Evolutionary conservation across 2,329 filamentous ascomycete genomes (phyloP), one percentile per base, ranked within the genome.

Genomic region (Neopestalotiopsis sp.): DNA sequence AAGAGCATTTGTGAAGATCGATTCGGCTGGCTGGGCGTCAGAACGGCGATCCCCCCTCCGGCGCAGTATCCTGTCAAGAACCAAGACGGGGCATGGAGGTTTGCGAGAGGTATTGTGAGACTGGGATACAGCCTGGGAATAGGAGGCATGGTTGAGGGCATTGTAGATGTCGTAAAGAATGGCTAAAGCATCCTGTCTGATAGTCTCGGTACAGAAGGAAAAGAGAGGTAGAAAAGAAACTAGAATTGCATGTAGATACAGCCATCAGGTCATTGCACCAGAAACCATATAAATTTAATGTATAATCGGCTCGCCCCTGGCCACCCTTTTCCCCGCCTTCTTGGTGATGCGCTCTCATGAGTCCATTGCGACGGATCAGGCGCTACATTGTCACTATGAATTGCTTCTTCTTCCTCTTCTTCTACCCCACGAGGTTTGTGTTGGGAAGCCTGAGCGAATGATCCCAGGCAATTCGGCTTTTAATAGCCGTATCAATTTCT

Each of bases 1-100:
- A 99, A 99, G 84, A 90, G 92, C 68, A 84, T 99, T 40, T 97
- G 94, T 76, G 86, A 90, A 71, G 96, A 99, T 83, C 85, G 91
- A 45, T 85, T 86, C 69, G 85, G 83, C 17, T 87, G 86, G 83
- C 73, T 90, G 24, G 89, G 90, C 2, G 77, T 92, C 69, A 78
- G 91, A 71, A 99, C 96, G 6, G 84, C 86, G 4, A 98, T 99
- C 69, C 96, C 96, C 2, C 86, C 86, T 1, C 89, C 92, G 4
- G 88, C 97, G 73, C 90, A 91, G 76, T 97, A 98, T 79, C 95
- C 96, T 1, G 89, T 99, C 17, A 78, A 79, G 17, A 88, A 90
- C 76, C 90, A 90, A 69, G 81, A 82, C 57, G 83, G 84, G 65
- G 90, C 89, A n/a, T 94, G 90, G 89, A 82, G 86, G 68, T 92